These are phyloP conservation scores for Acephala macrosclerotiorum DNA, from an alignment of 2,329 filamentous ascomycete genomes.

Conservation along the genomic window DNA sequence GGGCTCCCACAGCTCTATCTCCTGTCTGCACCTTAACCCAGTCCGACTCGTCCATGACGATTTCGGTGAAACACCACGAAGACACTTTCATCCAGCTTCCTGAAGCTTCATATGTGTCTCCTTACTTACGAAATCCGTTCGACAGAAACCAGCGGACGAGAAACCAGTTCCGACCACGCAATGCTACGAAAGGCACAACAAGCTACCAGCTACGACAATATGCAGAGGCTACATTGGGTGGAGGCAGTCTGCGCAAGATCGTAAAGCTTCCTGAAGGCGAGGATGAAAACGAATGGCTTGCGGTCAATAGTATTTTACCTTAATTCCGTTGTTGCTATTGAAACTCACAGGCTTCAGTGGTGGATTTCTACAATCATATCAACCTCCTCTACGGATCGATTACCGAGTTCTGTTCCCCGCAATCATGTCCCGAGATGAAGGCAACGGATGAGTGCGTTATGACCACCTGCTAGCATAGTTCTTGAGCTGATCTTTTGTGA, in stretches of 20 bases:
- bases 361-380: slow-evolving; percentile 99
- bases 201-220: slow-evolving; percentile 97
- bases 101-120: slow-evolving; percentile 47
- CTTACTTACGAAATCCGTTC: slow-evolving; percentile 44
- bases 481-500: slow-evolving; percentile 9
- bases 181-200: slow-evolving; percentile 82
- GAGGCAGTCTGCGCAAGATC: slow-evolving; percentile 92
- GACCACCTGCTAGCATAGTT: slow-evolving; percentile 6
- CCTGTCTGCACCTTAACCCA: slow-evolving; percentile 40
- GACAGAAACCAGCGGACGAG: slow-evolving; percentile 83
- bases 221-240: slow-evolving; percentile 94
- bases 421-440: slow-evolving; percentile 99
- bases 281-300: slow-evolving; percentile 97
- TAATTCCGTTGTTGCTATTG: background rate
- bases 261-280: slow-evolving; percentile 97
- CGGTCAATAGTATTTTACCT: slow-evolving; percentile 81
- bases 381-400: slow-evolving; percentile 98
- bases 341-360: slow-evolving; percentile 67
- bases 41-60: slow-evolving; percentile 40
- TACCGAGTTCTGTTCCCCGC: slow-evolving; percentile 97
- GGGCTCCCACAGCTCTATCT: slow-evolving; percentile 29
- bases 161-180: slow-evolving; percentile 90
- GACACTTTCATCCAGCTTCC: slow-evolving; percentile 49
- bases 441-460: slow-evolving; percentile 90
- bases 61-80: slow-evolving; percentile 31